Percentiles rank a stretch among this genome's conserved stretches.
phyloP scores from a whole-genome alignment of 148 eudicot genomes.

The Vaccinium myrtillus region DNA sequence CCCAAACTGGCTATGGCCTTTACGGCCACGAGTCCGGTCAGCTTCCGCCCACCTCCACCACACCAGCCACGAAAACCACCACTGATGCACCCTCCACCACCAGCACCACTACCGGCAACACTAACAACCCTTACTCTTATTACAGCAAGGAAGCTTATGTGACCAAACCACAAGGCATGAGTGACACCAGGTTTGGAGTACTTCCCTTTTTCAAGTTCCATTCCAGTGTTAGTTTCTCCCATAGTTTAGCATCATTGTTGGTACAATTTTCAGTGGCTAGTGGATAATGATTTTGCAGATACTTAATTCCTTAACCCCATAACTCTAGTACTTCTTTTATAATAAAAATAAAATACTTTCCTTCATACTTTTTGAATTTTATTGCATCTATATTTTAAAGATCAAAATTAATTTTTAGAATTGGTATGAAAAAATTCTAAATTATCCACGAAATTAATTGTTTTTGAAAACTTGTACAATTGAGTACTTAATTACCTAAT shows the following conservation, averaged over 20 bases:
- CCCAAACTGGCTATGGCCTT: constrained; percentile 57
- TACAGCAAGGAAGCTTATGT: constrained; percentile 14
- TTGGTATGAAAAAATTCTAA: background rate
- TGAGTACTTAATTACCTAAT: too few relatives aligned
- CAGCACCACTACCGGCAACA: constrained; percentile 15
- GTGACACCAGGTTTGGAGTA: constrained; percentile 15
- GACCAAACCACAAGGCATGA: constrained; percentile 17
- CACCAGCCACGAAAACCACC: constrained; percentile 1
- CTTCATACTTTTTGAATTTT: background rate
- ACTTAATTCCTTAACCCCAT: background rate
- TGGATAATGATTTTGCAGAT: too few relatives aligned
- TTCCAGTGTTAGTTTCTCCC: too few relatives aligned
- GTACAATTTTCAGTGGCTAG: too few relatives aligned
- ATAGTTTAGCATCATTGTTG: too few relatives aligned
- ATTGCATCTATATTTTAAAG: background rate
- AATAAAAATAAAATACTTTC: background rate
- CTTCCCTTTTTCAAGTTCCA: background rate
- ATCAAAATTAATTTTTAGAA: background rate
- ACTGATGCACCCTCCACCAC: background rate
- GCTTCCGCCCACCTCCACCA: constrained; percentile 53
- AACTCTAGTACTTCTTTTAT: background rate
- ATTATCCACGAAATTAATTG: background rate
- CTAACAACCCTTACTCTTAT: background rate
- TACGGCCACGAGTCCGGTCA: constrained; percentile 62
- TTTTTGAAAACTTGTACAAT: background rate